A percentile compares a stretch with the other conserved stretches of the same genome.
Conservation (phyloP, 371 early-diverging fungal species). For the Rhizopus delemar region DNA sequence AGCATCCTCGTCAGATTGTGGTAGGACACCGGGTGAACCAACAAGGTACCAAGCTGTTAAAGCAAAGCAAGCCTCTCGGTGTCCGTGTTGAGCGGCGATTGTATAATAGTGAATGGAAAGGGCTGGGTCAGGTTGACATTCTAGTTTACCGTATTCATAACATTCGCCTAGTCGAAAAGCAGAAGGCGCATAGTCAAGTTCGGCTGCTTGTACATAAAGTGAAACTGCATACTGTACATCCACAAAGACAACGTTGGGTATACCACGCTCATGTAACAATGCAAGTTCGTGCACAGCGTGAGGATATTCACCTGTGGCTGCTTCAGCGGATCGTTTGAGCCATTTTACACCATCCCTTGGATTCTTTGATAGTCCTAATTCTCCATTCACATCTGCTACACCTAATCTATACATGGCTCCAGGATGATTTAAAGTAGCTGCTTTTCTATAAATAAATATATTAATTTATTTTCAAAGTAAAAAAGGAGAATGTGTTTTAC, state of each 20-base stretch:
- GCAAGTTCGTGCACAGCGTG: constrained; percentile 82
- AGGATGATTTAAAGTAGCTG: constrained; percentile 70
- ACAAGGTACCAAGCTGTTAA: constrained; percentile 91
- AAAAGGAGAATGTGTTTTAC: constrained; percentile 32
- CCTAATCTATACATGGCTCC: constrained; percentile 77
- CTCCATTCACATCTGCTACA: constrained; percentile 72
- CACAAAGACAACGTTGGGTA: constrained; percentile 69
- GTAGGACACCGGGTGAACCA: constrained; percentile 75
- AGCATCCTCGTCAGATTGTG: constrained; percentile 85
- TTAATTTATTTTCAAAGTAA: not conserved
- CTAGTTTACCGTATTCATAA: constrained; percentile 78
- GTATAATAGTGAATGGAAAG: constrained; percentile 74
- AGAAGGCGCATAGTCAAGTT: constrained; percentile 75
- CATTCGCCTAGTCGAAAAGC: constrained; percentile 79
- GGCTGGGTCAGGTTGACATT: constrained; percentile 66
- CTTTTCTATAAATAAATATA: constrained; percentile 52
- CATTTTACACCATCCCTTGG: constrained; percentile 80
- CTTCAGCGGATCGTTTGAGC: constrained; percentile 77
- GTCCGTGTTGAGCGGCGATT: constrained; percentile 86
- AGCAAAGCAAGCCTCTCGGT: constrained; percentile 87
- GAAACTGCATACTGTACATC: constrained; percentile 77
- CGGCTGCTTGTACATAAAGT: constrained; percentile 73
- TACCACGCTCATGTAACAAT: constrained; percentile 71
- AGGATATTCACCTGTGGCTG: constrained; percentile 73
- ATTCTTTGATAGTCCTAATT: constrained; percentile 61